Conservation (phyloP, 352 stramenopile genomes). For the Pythium myriotylum region DNA sequence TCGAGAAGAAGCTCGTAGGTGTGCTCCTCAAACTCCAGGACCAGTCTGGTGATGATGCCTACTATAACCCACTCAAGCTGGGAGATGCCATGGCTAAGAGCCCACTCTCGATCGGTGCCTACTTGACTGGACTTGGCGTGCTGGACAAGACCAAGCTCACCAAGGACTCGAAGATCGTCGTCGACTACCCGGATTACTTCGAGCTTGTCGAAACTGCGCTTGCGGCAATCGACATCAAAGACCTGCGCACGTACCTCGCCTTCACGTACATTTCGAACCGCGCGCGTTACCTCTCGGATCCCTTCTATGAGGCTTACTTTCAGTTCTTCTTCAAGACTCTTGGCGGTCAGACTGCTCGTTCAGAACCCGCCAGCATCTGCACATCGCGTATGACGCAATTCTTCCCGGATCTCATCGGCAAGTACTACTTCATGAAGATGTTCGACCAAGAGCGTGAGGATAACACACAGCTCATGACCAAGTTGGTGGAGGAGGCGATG, state of each 20-base stretch:
- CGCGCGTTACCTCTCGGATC: constrained; percentile 36
- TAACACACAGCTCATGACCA: constrained; percentile 76
- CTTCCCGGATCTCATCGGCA: constrained; percentile 54
- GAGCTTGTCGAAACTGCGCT: constrained; percentile 44
- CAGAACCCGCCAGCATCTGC: constrained; percentile 46
- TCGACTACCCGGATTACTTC: constrained; percentile 55
- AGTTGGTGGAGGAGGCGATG: constrained; percentile 79
- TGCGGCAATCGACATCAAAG: constrained; percentile 33
- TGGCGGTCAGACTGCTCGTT: constrained; percentile 58
- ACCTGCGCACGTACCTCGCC: constrained; percentile 53
- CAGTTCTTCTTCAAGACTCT: constrained; percentile 86
- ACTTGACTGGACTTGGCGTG: constrained; percentile 40
- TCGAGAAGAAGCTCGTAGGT: too few relatives aligned
- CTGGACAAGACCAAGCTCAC: constrained; percentile 34
- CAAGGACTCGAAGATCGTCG: constrained; percentile 38
- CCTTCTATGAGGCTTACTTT: constrained; percentile 85
- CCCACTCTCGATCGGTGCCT: constrained; percentile 54
- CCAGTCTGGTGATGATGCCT: constrained; percentile 41
- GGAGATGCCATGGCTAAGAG: constrained; percentile 45
- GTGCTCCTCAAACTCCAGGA: too few relatives aligned
- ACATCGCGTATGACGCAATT: too few relatives aligned
- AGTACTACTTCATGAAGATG: constrained; percentile 80
- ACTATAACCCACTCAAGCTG: constrained; percentile 84
- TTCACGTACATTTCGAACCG: constrained; percentile 49
- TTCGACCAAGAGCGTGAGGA: constrained; percentile 74